Evolutionary conservation across 2,329 filamentous ascomycete genomes (phyloP), one percentile per base, ranked within the genome.

Genomic region (Xylaria sp.): DNA sequence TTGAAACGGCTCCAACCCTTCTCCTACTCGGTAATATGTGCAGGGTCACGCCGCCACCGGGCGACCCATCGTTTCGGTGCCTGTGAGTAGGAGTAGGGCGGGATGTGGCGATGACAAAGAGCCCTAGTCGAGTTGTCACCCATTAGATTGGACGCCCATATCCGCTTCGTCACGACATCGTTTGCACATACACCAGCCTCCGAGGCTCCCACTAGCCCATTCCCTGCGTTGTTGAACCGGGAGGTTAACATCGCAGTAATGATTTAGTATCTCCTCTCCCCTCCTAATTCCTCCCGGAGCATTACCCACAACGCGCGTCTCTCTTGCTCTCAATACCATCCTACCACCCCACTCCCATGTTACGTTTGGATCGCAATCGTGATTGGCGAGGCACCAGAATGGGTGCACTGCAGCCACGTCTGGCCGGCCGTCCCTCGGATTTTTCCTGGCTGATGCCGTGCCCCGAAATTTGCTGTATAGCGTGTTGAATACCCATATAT

Each of bases 361-460:
- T 46, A 98, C 94, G 79, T 97, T 97, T 9, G 96, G 96, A 77
- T 97, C 90, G 81, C 96, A 99, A 79, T 94, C 93, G 79, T 99
- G 96, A 77, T 99, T 99, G 33, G 95, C 94, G 36, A 98, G 85
- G 80, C 94, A 98, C 94, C 96, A 99, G 74, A 97, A 89, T 1
- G 95, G 94, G 81, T 98, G 94, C 33, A 98, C 94, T 33, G 95
- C 95, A 33, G 93, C 93, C 4, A 97, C 92, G 75, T 98, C 96
- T 0, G 96, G 95, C 10, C 93, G 89, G 3, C 94, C 93, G 71
- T 95, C 92, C 74, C 88, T 87, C 0, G 86, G 86, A 70, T 88
- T 93, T 73, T 96, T 90, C 46, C 93, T 88, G 4, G 94, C 95
- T 2, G 93, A 97, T 0, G 96, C 96, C 0, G 94, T 97, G 61